phyloP scores from a whole-genome alignment of 1,284 basidiomycete species.

The Coniophora puteana region DNA sequence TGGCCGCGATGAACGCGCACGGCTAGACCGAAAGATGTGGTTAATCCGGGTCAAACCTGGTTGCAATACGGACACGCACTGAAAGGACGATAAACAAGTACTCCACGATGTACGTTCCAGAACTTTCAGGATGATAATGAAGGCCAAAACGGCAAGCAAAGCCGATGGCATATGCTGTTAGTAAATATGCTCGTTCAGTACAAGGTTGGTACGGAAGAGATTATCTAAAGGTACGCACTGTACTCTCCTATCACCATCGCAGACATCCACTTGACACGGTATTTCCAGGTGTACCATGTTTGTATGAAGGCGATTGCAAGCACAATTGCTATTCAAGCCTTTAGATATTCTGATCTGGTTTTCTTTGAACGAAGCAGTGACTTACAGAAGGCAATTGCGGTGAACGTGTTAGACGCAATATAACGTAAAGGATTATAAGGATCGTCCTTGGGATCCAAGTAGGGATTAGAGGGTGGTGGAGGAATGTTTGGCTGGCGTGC shows the following conservation, averaged over 20 bases:
- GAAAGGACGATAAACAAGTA: constrained; percentile 66
- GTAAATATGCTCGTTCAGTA: constrained; percentile 1
- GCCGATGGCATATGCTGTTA: constrained; percentile 47
- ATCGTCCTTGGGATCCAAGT: constrained; percentile 50
- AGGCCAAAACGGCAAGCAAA: constrained; percentile 48
- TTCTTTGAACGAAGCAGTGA: background rate
- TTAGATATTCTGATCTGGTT: background rate
- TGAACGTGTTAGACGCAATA: constrained; percentile 55
- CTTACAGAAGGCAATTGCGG: constrained; percentile 51
- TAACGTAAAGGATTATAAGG: constrained; percentile 56
- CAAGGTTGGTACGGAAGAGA: background rate
- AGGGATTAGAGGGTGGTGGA: constrained; percentile 39
- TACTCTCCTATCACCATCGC: constrained; percentile 64
- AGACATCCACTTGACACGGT: constrained; percentile 59
- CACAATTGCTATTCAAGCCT: constrained; percentile 41
- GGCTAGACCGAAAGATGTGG: constrained; percentile 33
- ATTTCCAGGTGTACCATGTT: constrained; percentile 41
- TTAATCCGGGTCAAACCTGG: background rate
- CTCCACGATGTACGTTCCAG: constrained; percentile 52
- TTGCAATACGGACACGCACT: constrained; percentile 31
- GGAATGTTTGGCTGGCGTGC: no score
- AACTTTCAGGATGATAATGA: constrained; percentile 40
- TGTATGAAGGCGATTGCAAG: constrained; percentile 49
- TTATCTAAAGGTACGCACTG: constrained; percentile 31
- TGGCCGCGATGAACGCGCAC: constrained; percentile 74